phyloP scores from a whole-genome alignment of 768 basidiomycete species.

The Cantharellus cinnabarinus region DNA sequence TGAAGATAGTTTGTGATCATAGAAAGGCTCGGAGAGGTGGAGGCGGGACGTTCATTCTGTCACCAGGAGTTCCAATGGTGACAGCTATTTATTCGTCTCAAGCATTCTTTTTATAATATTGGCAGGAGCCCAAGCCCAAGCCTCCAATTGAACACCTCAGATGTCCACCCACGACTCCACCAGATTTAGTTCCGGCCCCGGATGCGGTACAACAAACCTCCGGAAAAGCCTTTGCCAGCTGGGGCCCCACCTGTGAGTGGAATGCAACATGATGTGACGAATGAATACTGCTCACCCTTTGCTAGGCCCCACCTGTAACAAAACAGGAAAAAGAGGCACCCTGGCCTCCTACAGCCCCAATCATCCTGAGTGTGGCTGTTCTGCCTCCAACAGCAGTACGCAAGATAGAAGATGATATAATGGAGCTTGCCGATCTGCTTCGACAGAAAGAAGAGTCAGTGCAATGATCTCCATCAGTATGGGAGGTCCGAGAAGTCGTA shows the following conservation, averaged over 20 bases:
- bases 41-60: conserved; percentile 4
- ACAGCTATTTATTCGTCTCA: not conserved
- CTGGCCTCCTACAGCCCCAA: not conserved
- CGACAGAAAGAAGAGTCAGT: conserved; percentile 6
- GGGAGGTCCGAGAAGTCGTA: too few species aligned
- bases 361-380: not conserved
- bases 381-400: not conserved
- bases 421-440: conserved; percentile 25
- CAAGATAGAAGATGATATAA: conserved; percentile 47
- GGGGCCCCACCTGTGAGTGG: not conserved
- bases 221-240: not conserved
- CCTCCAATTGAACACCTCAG: not conserved
- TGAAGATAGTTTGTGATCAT: not conserved
- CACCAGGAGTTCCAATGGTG: not conserved
- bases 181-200: not conserved
- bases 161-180: not conserved
- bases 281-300: not conserved
- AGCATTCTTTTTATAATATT: not conserved
- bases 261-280: not conserved
- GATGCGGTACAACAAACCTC: not conserved
- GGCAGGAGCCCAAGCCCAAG: not conserved
- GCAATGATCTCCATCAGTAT: conserved; percentile 11
- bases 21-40: conserved; percentile 4
- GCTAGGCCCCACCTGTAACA: too few species aligned
- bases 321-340: not conserved